Base-by-base conservation (phyloP, 2,329 filamentous ascomycete species). In the Epichloe baconii region DNA sequence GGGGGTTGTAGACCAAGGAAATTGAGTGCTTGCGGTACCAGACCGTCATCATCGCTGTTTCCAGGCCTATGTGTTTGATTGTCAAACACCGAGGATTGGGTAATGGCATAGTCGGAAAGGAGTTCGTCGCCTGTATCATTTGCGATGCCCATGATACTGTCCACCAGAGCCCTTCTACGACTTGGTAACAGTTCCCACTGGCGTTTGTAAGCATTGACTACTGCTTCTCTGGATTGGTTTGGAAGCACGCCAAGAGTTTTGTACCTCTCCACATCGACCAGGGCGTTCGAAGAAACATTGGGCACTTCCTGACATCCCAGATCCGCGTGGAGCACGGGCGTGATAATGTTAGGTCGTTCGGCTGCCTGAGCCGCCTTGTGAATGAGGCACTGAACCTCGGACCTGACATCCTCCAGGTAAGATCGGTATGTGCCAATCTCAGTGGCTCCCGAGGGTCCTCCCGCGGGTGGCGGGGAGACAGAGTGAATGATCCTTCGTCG, bases 391-490 rank as follows among this genome's bases (percentile, higher is more conserved):
- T 77, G 71, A 1, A 76, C 63, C 55, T 78, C 75, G 40, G 67
- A 67, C 51, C 72, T 67, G 26, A 76, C 65, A 54, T 78, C 73
- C 52, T 78, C 73, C 52, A 73, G 64, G 48, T 71, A 77, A 2
- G 71, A 71, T 35, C 75, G 69, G 51, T 67, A 67, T 1, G 70
- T 73, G 2, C 64, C 65, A 8, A 70, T 55, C 36, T 67, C 61
- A 2, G 70, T 73, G 15, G 61, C 55, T n/a, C 58, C 58, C 44
- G 61, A 61, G 44, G 65, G 65, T 3, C 65, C 64, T 8, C 55
- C 56, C 47, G 62, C 59, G 31, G 59, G 71, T 55, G 59, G 60
- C 44, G 66, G 64, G 56, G 56, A 17, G 61, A 67, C 19, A 66
- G 69, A 14, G 60, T 65, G 55, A 67, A 68, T 47, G 54, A 63